Conservation (phyloP, 306 rosid genomes). For the Sicyos baderoa region DNA sequence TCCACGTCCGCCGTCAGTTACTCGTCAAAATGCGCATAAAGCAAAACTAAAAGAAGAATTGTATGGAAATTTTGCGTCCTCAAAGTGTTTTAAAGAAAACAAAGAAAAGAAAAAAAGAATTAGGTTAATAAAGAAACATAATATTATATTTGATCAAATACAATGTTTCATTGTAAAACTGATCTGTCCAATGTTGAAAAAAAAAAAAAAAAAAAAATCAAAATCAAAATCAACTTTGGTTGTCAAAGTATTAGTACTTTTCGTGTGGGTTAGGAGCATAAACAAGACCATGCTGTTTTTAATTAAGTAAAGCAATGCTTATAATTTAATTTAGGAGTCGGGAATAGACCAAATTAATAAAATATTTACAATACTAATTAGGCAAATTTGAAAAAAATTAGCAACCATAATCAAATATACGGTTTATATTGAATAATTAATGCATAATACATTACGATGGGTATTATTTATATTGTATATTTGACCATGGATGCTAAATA, state of each 20-base stretch:
- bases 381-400: too few relatives aligned
- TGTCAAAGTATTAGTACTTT: slow-evolving; percentile 17
- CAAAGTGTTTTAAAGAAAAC: neutral
- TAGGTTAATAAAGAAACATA: neutral
- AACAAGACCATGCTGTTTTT: neutral
- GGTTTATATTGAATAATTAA: too few relatives aligned
- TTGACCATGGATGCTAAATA: too few relatives aligned
- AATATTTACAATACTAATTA: too few relatives aligned
- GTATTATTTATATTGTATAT: too few relatives aligned
- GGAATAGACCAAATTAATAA: too few relatives aligned
- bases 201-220: neutral
- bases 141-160: neutral
- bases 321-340: too few relatives aligned
- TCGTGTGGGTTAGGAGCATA: slow-evolving; percentile 10
- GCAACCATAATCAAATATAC: too few relatives aligned
- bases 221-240: neutral
- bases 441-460: too few relatives aligned
- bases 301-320: slow-evolving; percentile 11
- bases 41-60: neutral
- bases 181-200: neutral
- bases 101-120: too few relatives aligned
- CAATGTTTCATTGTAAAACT: neutral
- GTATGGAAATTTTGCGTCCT: neutral
- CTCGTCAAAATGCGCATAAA: slow-evolving; percentile 2
- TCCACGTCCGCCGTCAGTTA: neutral